phyloP scores from a whole-genome alignment of 2,329 filamentous ascomycete genomes.

The Stagonosporopsis chrysanthemi region DNA sequence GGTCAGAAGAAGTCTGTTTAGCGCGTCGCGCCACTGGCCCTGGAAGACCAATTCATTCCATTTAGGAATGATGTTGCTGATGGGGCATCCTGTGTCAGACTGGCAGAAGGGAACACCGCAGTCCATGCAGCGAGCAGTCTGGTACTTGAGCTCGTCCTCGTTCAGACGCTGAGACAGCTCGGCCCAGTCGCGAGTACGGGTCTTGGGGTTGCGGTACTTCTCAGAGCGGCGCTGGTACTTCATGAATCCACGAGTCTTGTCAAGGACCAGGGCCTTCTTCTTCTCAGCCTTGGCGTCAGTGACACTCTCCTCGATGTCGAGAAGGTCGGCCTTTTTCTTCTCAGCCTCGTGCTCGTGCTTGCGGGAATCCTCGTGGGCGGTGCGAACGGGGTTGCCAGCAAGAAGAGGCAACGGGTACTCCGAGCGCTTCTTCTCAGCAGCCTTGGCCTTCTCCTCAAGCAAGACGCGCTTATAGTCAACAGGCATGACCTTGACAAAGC shows the following conservation, averaged over 20 bases:
- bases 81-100: constrained; percentile 93
- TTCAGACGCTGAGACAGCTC: constrained; percentile 87
- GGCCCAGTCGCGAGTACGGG: constrained; percentile 89
- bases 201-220: constrained; percentile 87
- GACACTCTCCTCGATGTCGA: constrained; percentile 90
- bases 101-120: constrained; percentile 98
- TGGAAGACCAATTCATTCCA: constrained; percentile 81
- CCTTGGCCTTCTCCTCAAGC: constrained; percentile 83
- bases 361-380: constrained; percentile 61
- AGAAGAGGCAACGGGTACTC: constrained; percentile 83
- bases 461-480: constrained; percentile 96
- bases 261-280: constrained; percentile 89
- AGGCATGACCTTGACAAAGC: constrained; percentile 92
- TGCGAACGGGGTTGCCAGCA: constrained; percentile 68
- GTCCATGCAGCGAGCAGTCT: constrained; percentile 97
- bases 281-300: constrained; percentile 86
- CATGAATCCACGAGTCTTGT: constrained; percentile 98
- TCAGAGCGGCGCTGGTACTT: constrained; percentile 92
- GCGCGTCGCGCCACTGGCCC: constrained; percentile 83
- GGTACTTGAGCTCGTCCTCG: constrained; percentile 95
- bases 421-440: constrained; percentile 81
- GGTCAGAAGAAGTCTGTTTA: constrained; percentile 91
- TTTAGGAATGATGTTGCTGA: constrained; percentile 97
- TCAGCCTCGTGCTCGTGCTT: constrained; percentile 69
- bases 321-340: constrained; percentile 72